A percentile compares a stretch with the other conserved stretches of the same genome.
These are phyloP conservation scores for Neurospora hispaniola DNA, from an alignment of 495 filamentous ascomycete species.

Conservation along the genomic window DNA sequence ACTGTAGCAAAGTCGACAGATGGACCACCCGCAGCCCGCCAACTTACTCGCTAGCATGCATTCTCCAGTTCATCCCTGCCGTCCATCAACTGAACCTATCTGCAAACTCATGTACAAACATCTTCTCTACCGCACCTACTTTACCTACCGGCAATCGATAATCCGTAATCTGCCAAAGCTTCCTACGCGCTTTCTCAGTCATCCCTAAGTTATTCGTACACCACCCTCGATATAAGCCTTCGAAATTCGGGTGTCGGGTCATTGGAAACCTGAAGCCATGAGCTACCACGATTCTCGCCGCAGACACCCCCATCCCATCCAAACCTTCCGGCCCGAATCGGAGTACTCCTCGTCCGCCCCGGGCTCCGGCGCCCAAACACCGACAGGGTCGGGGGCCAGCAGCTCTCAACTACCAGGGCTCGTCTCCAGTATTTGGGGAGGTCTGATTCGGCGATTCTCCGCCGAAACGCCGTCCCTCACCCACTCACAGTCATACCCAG, in stretches of 20 bases:
- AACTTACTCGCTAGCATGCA: neutral
- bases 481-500: constrained; percentile 8
- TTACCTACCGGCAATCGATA: neutral
- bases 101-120: neutral
- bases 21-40: neutral
- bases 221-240: neutral
- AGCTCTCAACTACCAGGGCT: constrained; percentile 6
- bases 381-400: constrained; percentile 15
- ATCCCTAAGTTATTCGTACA: neutral
- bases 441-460: constrained; percentile 28
- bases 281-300: constrained; percentile 12
- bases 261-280: constrained; percentile 6
- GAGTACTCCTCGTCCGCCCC: constrained; percentile 11
- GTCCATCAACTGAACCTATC: neutral
- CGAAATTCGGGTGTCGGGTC: neutral
- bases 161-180: neutral
- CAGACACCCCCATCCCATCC: constrained; percentile 8
- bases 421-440: constrained; percentile 24
- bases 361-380: constrained; percentile 25
- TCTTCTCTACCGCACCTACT: neutral
- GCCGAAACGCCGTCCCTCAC: constrained; percentile 10
- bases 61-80: neutral
- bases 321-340: constrained; percentile 13
- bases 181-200: neutral
- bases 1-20: neutral